phyloP scores from a whole-genome alignment of 768 basidiomycete species.

The Boletus pseudo-olivaceus region DNA sequence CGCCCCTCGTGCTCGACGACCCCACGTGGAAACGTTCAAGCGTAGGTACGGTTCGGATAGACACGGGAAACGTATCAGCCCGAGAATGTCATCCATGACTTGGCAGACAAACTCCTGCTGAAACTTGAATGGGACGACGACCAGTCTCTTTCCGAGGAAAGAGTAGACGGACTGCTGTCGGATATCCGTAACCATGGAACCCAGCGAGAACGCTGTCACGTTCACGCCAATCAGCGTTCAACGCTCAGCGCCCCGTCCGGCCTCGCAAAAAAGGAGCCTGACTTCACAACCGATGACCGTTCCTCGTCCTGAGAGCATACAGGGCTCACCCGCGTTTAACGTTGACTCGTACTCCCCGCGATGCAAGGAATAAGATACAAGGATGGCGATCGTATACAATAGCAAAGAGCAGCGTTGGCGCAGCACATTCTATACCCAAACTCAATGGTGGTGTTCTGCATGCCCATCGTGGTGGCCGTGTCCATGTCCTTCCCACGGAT shows the following conservation, averaged over 20 bases:
- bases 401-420: background rate
- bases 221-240: no score
- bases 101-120: background rate
- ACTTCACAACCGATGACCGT: background rate
- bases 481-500: constrained; percentile 65
- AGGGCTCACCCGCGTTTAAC: background rate
- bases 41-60: background rate
- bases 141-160: background rate
- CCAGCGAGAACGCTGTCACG: background rate
- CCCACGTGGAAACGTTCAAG: background rate
- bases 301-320: background rate
- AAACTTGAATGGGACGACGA: background rate
- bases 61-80: background rate
- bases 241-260: no score
- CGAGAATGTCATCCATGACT: background rate
- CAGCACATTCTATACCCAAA: constrained; percentile 12
- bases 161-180: background rate
- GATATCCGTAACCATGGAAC: background rate
- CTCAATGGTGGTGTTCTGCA: constrained; percentile 41
- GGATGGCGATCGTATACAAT: constrained; percentile 12
- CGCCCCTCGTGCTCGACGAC: background rate
- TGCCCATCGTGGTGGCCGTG: constrained; percentile 40
- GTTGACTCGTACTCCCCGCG: background rate
- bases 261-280: background rate
- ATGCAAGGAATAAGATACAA: background rate